Conservation (phyloP, 768 basidiomycete species). For the Holtermannia corniformis region DNA sequence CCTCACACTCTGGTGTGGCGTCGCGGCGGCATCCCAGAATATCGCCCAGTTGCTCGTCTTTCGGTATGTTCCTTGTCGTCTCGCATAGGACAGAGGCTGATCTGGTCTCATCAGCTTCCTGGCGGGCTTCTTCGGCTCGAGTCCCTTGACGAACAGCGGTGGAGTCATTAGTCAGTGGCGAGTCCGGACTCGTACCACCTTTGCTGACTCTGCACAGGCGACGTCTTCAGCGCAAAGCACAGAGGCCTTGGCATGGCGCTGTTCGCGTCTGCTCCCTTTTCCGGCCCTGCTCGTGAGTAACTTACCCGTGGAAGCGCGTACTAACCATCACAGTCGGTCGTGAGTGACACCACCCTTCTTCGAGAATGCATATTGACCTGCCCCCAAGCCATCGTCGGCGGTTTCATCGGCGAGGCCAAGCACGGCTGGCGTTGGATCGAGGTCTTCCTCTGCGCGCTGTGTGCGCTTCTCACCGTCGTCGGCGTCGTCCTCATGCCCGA, state of each 20-base stretch:
- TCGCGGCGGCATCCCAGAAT: constrained; percentile 39
- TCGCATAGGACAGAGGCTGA: too few relatives aligned
- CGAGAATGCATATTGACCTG: not conserved
- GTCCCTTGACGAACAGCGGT: constrained; percentile 43
- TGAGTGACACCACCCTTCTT: constrained; percentile 16
- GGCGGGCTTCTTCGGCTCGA: constrained; percentile 41
- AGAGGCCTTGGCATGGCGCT: constrained; percentile 32
- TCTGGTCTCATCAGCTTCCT: too few relatives aligned
- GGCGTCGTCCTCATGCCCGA: constrained; percentile 31
- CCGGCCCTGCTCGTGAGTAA: constrained; percentile 37
- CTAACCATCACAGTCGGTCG: too few relatives aligned
- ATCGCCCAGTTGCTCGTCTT: constrained; percentile 42
- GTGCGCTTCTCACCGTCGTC: constrained; percentile 29
- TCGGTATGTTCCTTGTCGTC: too few relatives aligned
- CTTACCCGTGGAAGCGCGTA: too few relatives aligned
- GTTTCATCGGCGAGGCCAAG: constrained; percentile 37
- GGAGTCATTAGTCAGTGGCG: too few relatives aligned
- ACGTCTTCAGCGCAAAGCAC: constrained; percentile 27
- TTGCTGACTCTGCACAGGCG: too few relatives aligned
- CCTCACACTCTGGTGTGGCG: constrained; percentile 41
- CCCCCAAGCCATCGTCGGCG: constrained; percentile 31
- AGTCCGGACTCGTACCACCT: too few relatives aligned
- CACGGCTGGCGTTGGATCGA: constrained; percentile 42
- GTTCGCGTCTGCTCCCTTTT: constrained; percentile 37
- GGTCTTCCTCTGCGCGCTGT: constrained; percentile 37